A percentile compares a stretch with the other conserved stretches of the same genome.
These are phyloP conservation scores for Cladosporium colombiae DNA, from an alignment of 2,329 filamentous ascomycete species.

Conservation along the genomic window DNA sequence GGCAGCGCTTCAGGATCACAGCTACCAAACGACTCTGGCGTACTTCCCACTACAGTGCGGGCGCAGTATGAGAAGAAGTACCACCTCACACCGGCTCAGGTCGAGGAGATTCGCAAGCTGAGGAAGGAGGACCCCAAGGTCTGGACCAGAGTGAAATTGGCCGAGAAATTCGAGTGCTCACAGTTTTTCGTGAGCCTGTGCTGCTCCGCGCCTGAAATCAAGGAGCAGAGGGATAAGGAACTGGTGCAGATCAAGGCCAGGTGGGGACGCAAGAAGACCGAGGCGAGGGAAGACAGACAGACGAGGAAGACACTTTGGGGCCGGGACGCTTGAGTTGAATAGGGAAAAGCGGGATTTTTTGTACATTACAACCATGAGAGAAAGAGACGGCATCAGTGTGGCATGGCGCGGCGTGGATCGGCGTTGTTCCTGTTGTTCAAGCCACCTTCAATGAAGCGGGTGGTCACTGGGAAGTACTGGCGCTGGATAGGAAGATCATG, in stretches of 20 bases:
- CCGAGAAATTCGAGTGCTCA: slow-evolving; percentile 64
- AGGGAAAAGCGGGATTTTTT: slow-evolving; percentile 43
- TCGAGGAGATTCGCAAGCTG: slow-evolving; percentile 61
- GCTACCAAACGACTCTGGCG: slow-evolving; percentile 24
- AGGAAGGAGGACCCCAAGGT: slow-evolving; percentile 56
- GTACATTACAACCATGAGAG: slow-evolving; percentile 1
- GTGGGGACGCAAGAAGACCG: slow-evolving; percentile 62
- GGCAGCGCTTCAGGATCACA: slow-evolving; percentile 27
- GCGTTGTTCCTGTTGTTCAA: slow-evolving; percentile 5
- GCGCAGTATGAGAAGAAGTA: slow-evolving; percentile 60
- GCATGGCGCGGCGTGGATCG: slow-evolving; percentile 10
- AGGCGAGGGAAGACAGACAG: slow-evolving; percentile 62
- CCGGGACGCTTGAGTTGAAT: slow-evolving; percentile 51
- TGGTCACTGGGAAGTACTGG: not conserved
- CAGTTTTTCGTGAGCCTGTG: slow-evolving; percentile 64
- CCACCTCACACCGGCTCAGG: slow-evolving; percentile 57
- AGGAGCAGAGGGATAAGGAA: slow-evolving; percentile 45
- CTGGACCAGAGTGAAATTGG: slow-evolving; percentile 62
- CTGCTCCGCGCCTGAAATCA: slow-evolving; percentile 51
- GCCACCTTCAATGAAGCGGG: not conserved
- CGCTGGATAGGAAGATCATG: not conserved
- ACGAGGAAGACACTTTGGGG: slow-evolving; percentile 63
- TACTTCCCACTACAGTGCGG: slow-evolving; percentile 53
- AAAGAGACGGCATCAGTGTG: slow-evolving; percentile 12
- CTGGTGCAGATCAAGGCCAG: slow-evolving; percentile 57